Percentiles rank a stretch among this genome's conserved stretches.
phyloP scores from a whole-genome alignment of 352 stramenopile species.

The Globisporangium nodosum region DNA sequence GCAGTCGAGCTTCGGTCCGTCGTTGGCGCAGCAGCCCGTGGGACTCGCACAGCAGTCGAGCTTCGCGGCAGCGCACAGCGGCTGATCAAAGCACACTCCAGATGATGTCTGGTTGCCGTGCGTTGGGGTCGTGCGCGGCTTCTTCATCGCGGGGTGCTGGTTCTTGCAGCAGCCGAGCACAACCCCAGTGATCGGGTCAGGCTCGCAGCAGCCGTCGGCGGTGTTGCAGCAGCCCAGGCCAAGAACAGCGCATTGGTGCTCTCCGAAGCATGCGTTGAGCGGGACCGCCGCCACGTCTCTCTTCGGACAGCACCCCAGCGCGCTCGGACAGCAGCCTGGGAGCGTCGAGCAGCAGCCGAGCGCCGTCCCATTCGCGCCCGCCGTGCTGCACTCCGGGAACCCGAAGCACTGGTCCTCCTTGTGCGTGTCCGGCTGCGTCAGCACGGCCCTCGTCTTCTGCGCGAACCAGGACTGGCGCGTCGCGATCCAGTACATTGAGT shows the following conservation, averaged over 20 bases:
- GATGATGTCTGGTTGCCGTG: conserved; percentile 6
- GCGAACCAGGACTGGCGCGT: conserved; percentile 66
- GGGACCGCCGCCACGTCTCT: conserved; percentile 33
- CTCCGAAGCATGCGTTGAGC: conserved; percentile 53
- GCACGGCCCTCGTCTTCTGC: conserved; percentile 27
- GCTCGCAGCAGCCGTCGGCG: conserved; percentile 64
- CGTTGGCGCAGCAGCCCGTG: conserved; percentile 36
- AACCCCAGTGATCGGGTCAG: conserved; percentile 32
- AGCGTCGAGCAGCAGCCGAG: conserved; percentile 61
- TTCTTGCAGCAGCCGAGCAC: conserved; percentile 69
- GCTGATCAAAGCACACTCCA: conserved; percentile 31
- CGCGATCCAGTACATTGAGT: conserved; percentile 71
- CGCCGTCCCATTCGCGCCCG: conserved; percentile 52
- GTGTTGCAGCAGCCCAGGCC: conserved; percentile 64
- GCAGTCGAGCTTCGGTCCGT: conserved; percentile 31
- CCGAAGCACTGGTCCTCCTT: conserved; percentile 61
- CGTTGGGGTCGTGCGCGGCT: conserved; percentile 14
- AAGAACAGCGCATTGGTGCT: conserved; percentile 52
- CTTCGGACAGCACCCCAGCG: conserved; percentile 55
- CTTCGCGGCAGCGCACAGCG: conserved; percentile 29
- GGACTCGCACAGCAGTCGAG: conserved; percentile 40
- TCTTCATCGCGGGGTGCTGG: conserved; percentile 33
- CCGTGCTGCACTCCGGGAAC: conserved; percentile 41
- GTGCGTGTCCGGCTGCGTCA: conserved; percentile 26
- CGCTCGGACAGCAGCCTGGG: conserved; percentile 64